Evolutionary conservation across 352 stramenopile species (phyloP).

Genomic region (Pythium chondricola): DNA sequence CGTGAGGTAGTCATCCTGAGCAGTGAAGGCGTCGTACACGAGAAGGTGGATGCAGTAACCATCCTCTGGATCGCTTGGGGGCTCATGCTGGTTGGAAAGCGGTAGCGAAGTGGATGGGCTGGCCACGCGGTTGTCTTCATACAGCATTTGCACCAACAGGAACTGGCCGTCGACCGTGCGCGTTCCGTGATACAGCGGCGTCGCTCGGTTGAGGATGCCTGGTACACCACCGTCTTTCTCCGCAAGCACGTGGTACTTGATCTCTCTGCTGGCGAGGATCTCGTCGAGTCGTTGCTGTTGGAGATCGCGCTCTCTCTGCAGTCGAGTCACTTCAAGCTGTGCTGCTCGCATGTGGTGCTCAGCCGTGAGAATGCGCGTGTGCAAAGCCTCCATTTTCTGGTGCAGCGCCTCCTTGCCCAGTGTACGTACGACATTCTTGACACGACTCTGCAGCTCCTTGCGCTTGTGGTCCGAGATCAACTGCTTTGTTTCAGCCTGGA

Average conservation of each 20-base stretch:
- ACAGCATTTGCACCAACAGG: constrained; percentile 55
- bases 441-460: constrained; percentile 39
- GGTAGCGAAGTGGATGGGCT: not conserved
- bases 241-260: constrained; percentile 48
- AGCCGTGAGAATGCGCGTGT: constrained; percentile 35
- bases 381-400: constrained; percentile 55
- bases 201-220: constrained; percentile 43
- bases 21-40: constrained; percentile 38
- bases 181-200: constrained; percentile 33
- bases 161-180: constrained; percentile 32
- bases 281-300: constrained; percentile 42
- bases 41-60: constrained; percentile 47
- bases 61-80: constrained; percentile 7
- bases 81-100: constrained; percentile 3
- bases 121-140: constrained; percentile 30
- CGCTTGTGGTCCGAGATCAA: constrained; percentile 47
- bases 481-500: constrained; percentile 36
- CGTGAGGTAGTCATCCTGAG: constrained; percentile 38
- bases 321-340: constrained; percentile 33
- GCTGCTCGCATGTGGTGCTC: constrained; percentile 51
- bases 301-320: constrained; percentile 26
- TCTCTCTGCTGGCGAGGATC: constrained; percentile 37
- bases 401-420: constrained; percentile 57
- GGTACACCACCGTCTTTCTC: constrained; percentile 32
- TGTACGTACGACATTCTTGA: constrained; percentile 49